Percentiles rank a stretch among this genome's conserved stretches.
Conservation (phyloP, 1,139 yeast genomes). For the Spathaspora sp. region DNA sequence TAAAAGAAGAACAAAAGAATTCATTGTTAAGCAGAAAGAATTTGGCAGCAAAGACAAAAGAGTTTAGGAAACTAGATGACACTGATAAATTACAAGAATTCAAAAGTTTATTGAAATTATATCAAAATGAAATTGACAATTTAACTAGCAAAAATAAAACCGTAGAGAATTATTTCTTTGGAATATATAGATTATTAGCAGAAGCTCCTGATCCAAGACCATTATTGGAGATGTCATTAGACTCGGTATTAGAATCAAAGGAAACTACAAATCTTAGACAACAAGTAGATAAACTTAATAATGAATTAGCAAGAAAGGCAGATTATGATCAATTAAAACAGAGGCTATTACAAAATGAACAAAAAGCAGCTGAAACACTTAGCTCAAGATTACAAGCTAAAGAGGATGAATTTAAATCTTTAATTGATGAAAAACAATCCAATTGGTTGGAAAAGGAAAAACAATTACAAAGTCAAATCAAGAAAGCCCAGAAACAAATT, state of each 20-base stretch:
- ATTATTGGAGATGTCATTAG: slow-evolving; percentile 67
- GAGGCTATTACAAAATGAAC: slow-evolving; percentile 57
- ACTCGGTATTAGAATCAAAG: slow-evolving; percentile 58
- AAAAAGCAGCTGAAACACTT: slow-evolving; percentile 53
- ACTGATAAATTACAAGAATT: slow-evolving; percentile 64
- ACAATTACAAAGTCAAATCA: slow-evolving; percentile 42
- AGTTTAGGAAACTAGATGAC: slow-evolving; percentile 70
- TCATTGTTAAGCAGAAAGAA: slow-evolving; percentile 71
- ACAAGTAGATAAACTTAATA: slow-evolving; percentile 58
- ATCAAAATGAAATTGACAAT: slow-evolving; percentile 85
- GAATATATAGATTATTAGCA: slow-evolving; percentile 70
- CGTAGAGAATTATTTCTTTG: slow-evolving; percentile 72
- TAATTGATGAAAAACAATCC: slow-evolving; percentile 60
- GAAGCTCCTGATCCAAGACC: slow-evolving; percentile 96
- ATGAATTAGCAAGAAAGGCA: slow-evolving; percentile 62
- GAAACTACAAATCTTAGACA: slow-evolving; percentile 53
- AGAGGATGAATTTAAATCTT: slow-evolving; percentile 59
- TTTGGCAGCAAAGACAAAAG: slow-evolving; percentile 79
- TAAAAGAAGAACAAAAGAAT: slow-evolving; percentile 66
- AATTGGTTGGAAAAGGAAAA: slow-evolving; percentile 58
- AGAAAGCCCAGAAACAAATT: slow-evolving; percentile 47
- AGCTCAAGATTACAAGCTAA: slow-evolving; percentile 49
- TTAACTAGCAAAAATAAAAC: slow-evolving; percentile 75
- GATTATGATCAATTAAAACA: slow-evolving; percentile 78
- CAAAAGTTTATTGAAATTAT: slow-evolving; percentile 69